Base-by-base conservation (phyloP, 768 basidiomycete genomes). In the Lactarius vividus region DNA sequence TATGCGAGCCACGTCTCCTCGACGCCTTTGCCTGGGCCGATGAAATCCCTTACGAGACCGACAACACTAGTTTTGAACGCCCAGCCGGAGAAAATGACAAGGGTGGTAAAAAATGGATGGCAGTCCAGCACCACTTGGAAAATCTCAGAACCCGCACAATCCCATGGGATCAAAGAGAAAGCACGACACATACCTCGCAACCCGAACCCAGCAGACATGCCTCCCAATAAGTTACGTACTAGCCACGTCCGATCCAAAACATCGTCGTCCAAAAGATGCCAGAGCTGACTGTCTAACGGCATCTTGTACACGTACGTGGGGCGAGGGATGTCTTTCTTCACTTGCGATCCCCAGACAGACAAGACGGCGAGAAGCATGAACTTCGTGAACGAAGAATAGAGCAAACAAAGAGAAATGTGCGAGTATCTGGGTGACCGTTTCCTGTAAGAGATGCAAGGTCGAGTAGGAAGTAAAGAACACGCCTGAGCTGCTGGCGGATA, bases 151-250 rank as follows among this genome's bases (percentile, higher is more conserved):
- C 54, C 40, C 56, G 57, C 20, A 39, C 40, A 28, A 39, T 28
- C 31, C 29, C 35, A 52, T 6, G 13, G n/a, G 23, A 52, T 29
- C 40, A 20, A 39, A 23, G 54, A 7, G 13, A 33, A 29, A 35
- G 8, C 3, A 42, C 9, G 18, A 33, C 52, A 73, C 79, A 52
- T 71, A 92, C 92, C 89, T 72, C 92, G 84, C 61, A 94, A 75
- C 0, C 91, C 92, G 74, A 94, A 94, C 1, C 92, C 92, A 37
- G 92, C 88, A 13, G 91, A 88, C 85, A 94, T 88, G 0, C 92
- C 92, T 13, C 92, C 92, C 2, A 94, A 78, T 11, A 93, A 79
- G 70, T 94, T 94, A 29, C 92, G 82, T 4, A 94, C 85, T 7
- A 92, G 78, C 92, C 92, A 94, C 72, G 89, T 90, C 8, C 89